Evolutionary conservation across 2,329 filamentous ascomycete genomes (phyloP).

Genomic region (Lecanoromycetidae sp.): DNA sequence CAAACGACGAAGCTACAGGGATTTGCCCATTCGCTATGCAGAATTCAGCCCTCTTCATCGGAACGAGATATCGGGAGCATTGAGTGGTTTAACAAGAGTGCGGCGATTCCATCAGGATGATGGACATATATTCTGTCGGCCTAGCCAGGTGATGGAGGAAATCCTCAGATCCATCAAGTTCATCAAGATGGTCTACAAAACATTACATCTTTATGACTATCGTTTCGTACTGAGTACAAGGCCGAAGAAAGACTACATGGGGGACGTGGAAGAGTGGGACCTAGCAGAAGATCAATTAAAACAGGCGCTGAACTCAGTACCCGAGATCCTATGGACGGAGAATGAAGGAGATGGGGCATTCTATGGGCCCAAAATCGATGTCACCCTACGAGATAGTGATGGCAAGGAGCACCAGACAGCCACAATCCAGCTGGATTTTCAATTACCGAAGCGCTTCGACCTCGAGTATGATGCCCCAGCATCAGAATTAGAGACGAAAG

Average conservation of each 20-base stretch:
- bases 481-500: constrained; percentile 47
- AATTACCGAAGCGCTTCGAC: constrained; percentile 72
- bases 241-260: constrained; percentile 65
- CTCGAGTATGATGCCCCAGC: constrained; percentile 62
- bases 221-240: constrained; percentile 67
- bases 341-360: constrained; percentile 80
- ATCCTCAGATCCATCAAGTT: constrained; percentile 64
- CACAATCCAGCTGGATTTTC: constrained; percentile 82
- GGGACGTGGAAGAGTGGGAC: constrained; percentile 57
- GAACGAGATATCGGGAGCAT: constrained; percentile 70
- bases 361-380: constrained; percentile 86
- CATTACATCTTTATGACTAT: constrained; percentile 60
- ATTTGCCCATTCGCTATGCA: constrained; percentile 71
- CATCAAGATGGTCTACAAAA: constrained; percentile 58
- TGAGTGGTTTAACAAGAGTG: constrained; percentile 72
- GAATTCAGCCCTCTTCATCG: constrained; percentile 81
- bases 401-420: constrained; percentile 83
- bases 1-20: constrained; percentile 60
- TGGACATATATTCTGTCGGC: constrained; percentile 79
- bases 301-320: constrained; percentile 39
- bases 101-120: constrained; percentile 84
- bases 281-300: constrained; percentile 56
- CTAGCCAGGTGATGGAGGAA: constrained; percentile 60
- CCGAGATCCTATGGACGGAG: constrained; percentile 57
- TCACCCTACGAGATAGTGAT: constrained; percentile 65